Evolutionary conservation across 1,139 yeast genomes (phyloP).

Genomic region (Lodderomyces beijingensis): DNA sequence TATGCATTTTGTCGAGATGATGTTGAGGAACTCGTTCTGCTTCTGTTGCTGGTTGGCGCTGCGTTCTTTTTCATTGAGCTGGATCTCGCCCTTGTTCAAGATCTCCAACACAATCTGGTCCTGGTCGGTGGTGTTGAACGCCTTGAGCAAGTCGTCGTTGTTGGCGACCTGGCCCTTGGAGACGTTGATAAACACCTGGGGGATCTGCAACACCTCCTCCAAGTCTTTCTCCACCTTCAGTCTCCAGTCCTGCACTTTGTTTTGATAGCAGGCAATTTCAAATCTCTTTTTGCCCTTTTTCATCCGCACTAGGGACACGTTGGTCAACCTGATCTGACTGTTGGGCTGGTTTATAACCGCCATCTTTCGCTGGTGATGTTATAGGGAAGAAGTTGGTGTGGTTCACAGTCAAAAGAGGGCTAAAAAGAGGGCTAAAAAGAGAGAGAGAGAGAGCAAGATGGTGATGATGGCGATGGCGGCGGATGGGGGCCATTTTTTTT

Average conservation of each 20-base stretch:
- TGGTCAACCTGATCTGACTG: conserved; percentile 83
- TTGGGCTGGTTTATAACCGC: conserved; percentile 79
- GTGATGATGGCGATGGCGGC: no score
- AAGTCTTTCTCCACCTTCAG: conserved; percentile 84
- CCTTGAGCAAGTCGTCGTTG: conserved; percentile 69
- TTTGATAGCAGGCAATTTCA: conserved; percentile 94
- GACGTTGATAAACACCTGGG: conserved; percentile 89
- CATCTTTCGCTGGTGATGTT: no score
- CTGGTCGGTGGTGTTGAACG: conserved; percentile 73
- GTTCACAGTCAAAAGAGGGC: no score
- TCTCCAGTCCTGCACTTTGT: conserved; percentile 94
- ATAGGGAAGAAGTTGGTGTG: no score
- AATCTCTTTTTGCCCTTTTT: conserved; percentile 87
- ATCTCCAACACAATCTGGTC: conserved; percentile 77
- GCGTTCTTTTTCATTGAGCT: conserved; percentile 90
- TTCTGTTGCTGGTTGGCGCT: conserved; percentile 69
- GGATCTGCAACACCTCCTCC: conserved; percentile 93
- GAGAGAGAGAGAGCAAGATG: no score
- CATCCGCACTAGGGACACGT: conserved; percentile 88
- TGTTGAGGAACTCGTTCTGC: conserved; percentile 77
- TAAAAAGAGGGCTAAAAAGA: no score
- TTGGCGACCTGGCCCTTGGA: conserved; percentile 94
- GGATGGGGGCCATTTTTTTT: no score
- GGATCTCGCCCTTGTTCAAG: conserved; percentile 86
- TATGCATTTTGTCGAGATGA: conserved; percentile 85